Evolutionary conservation across 805 yeast species (phyloP).

Genomic region (Candida dendrica): DNA sequence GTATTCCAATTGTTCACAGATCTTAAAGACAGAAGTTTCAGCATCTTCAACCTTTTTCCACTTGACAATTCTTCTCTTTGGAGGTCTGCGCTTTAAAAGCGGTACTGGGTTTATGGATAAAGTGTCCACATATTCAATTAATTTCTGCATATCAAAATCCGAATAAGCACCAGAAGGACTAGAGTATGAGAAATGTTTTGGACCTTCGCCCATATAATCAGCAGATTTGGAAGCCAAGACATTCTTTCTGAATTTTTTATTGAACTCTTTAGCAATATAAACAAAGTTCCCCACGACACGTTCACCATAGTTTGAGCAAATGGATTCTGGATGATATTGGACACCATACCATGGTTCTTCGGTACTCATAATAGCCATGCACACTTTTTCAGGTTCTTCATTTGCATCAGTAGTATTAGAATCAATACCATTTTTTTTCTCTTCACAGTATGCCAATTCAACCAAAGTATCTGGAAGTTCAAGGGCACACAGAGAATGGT

Average conservation of each 20-base stretch:
- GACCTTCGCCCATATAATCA: too few species aligned
- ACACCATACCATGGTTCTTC: constrained; percentile 78
- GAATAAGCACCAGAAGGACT: not conserved
- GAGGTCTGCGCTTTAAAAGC: too few species aligned
- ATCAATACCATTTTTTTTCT: constrained; percentile 3
- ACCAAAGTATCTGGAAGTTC: constrained; percentile 25
- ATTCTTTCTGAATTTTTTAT: constrained; percentile 16
- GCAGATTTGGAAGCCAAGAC: not conserved
- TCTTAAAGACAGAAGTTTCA: constrained; percentile 28
- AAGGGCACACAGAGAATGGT: constrained; percentile 72
- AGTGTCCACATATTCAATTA: too few species aligned
- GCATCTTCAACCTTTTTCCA: not conserved
- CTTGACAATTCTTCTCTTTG: too few species aligned
- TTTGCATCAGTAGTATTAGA: too few species aligned
- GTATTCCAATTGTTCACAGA: constrained; percentile 41
- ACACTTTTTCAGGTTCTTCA: constrained; percentile 30
- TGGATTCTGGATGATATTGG: constrained; percentile 95
- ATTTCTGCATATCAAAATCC: not conserved
- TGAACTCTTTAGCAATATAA: constrained; percentile 16
- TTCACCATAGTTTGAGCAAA: constrained; percentile 69
- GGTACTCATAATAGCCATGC: constrained; percentile 76
- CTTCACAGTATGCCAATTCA: constrained; percentile 56
- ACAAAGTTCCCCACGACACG: constrained; percentile 53
- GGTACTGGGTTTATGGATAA: not conserved
- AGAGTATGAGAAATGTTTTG: too few species aligned